These are phyloP conservation scores for Clavulina sp. DNA, from an alignment of 768 basidiomycete genomes.

Conservation along the genomic window DNA sequence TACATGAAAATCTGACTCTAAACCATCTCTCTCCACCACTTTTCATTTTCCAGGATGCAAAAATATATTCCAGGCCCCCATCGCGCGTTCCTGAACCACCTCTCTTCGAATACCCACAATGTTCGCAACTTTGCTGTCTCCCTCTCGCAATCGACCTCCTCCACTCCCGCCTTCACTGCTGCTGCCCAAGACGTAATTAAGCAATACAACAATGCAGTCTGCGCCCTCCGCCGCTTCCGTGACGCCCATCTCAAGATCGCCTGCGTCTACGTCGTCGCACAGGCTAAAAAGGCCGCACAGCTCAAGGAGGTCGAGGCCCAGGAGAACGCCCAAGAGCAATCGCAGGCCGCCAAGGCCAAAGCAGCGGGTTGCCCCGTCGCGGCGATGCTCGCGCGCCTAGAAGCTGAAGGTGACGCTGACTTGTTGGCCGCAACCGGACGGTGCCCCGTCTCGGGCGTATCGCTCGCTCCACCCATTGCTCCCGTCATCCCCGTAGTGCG, in stretches of 20 bases:
- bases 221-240: not conserved
- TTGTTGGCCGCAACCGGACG: not conserved
- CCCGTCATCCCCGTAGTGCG: not conserved
- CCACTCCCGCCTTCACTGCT: too few species aligned
- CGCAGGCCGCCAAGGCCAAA: not conserved
- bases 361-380: not conserved
- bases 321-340: not conserved
- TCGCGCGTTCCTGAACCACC: not conserved
- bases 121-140: not conserved
- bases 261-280: not conserved
- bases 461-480: not conserved
- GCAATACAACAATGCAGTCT: not conserved
- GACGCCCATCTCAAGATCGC: constrained; percentile 1
- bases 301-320: not conserved
- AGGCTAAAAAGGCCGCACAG: not conserved
- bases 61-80: not conserved
- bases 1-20: not conserved
- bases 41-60: constrained; percentile 2
- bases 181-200: not conserved
- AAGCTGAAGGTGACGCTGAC: not conserved
- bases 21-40: not conserved
- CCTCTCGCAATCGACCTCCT: not conserved
- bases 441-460: not conserved
- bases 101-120: not conserved
- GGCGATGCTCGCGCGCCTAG: not conserved